Evolutionary conservation across 2,329 filamentous ascomycete genomes (phyloP).

Genomic region (Capronia americana): DNA sequence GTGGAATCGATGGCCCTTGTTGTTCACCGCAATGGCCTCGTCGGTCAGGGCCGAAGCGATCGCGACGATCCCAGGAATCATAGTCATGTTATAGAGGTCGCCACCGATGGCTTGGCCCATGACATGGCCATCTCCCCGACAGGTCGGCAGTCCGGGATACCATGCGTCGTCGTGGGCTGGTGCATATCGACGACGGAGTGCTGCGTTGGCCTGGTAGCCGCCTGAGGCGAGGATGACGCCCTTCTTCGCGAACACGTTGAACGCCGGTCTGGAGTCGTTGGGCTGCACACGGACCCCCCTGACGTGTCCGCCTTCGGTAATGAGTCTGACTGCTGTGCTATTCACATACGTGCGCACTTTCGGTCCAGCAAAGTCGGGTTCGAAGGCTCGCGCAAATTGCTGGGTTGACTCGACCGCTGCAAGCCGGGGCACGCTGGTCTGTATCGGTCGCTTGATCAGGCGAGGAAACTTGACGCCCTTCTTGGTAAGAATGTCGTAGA

Average conservation of each 20-base stretch:
- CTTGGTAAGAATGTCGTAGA: conserved; percentile 12
- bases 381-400: conserved; percentile 18
- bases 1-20: conserved; percentile 18
- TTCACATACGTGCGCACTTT: conserved; percentile 21
- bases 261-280: conserved; percentile 8
- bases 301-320: conserved; percentile 11
- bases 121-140: conserved; percentile 14
- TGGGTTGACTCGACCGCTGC: conserved; percentile 13
- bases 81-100: conserved; percentile 1
- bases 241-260: conserved; percentile 19
- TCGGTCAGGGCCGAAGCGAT: conserved; percentile 20
- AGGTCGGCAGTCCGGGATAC: conserved; percentile 17
- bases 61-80: conserved; percentile 14
- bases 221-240: conserved; percentile 76
- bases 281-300: conserved; percentile 10
- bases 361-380: conserved; percentile 15
- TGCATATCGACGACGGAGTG: conserved; percentile 2
- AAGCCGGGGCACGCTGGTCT: conserved; percentile 16
- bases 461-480: conserved; percentile 18
- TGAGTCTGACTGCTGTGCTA: conserved; percentile 14
- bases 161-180: conserved; percentile 1
- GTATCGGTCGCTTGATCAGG: conserved; percentile 18
- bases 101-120: conserved; percentile 17
- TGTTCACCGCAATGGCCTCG: conserved; percentile 19
- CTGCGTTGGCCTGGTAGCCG: conserved; percentile 74